A percentile compares a stretch with the other conserved stretches of the same genome.
These are phyloP conservation scores for Cladosporium sp. DNA, from an alignment of 2,329 filamentous ascomycete species.

Conservation along the genomic window DNA sequence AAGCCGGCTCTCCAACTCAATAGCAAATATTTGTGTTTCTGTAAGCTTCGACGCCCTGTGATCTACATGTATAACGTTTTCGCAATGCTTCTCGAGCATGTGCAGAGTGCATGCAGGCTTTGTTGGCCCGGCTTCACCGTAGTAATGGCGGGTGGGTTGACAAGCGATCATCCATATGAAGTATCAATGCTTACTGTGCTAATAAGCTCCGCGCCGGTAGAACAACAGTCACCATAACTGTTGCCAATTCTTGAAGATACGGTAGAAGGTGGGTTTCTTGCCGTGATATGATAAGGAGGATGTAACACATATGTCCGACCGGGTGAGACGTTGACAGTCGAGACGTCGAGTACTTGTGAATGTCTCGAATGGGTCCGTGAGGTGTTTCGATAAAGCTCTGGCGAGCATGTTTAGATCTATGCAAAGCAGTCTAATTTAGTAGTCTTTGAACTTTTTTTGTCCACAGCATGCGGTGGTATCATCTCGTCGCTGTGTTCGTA, in stretches of 20 bases:
- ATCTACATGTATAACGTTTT: background rate
- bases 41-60: background rate
- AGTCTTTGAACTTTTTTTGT: background rate
- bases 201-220: background rate
- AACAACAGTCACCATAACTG: too few species aligned
- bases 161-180: background rate
- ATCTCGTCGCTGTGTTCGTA: background rate
- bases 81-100: background rate
- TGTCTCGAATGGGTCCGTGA: background rate
- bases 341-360: too few species aligned
- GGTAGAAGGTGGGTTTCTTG: too few species aligned
- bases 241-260: too few species aligned
- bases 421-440: background rate
- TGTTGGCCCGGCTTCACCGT: too few species aligned
- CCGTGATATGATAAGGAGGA: too few species aligned
- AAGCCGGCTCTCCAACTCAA: background rate
- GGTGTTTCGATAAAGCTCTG: background rate
- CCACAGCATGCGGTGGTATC: background rate
- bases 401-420: slow-evolving; percentile 1
- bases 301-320: too few species aligned
- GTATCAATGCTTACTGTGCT: background rate
- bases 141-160: too few species aligned
- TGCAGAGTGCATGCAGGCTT: background rate
- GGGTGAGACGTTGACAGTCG: too few species aligned
- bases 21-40: background rate